A percentile compares a stretch with the other conserved stretches of the same genome.
Conservation (phyloP, 164 flowering plant species). For the Sextonia rubra region DNA sequence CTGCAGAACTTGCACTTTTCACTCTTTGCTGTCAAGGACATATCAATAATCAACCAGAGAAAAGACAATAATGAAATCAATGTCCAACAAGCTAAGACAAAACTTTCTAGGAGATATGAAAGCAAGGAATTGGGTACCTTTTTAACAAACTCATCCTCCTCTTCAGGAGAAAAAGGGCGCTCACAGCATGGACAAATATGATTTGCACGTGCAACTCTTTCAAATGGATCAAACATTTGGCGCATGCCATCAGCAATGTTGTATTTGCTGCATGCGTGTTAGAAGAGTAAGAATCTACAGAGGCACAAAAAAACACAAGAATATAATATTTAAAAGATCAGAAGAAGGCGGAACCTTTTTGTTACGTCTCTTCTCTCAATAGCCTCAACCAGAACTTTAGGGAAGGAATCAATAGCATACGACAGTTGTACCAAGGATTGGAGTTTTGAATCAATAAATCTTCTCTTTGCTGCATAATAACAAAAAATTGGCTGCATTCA, state of each 20-base stretch:
- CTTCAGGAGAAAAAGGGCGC: slow-evolving; percentile 83
- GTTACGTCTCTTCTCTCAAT: slow-evolving; percentile 73
- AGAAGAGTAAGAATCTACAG: not conserved
- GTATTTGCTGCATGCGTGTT: slow-evolving; percentile 56
- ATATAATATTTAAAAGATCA: not conserved
- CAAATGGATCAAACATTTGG: slow-evolving; percentile 93
- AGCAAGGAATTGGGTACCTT: slow-evolving; percentile 45
- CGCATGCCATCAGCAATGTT: slow-evolving; percentile 88
- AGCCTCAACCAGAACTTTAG: slow-evolving; percentile 48
- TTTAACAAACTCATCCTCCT: slow-evolving; percentile 89
- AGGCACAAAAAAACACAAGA: slow-evolving; percentile 1
- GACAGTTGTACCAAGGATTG: slow-evolving; percentile 55
- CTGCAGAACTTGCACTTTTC: slow-evolving; percentile 71
- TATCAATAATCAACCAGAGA: not conserved
- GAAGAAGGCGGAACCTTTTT: slow-evolving; percentile 53
- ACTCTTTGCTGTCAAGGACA: slow-evolving; percentile 72
- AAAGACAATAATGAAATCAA: not conserved
- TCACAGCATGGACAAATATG: slow-evolving; percentile 97
- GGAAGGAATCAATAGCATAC: slow-evolving; percentile 53
- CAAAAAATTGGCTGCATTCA: not conserved
- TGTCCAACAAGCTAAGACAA: not conserved
- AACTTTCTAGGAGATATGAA: not conserved
- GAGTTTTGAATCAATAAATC: slow-evolving; percentile 64
- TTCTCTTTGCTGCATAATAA: slow-evolving; percentile 68
- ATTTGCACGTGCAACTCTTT: slow-evolving; percentile 85